Conservation (phyloP, 2,329 filamentous ascomycete species). For the Magnaporthiopsis rhizophila region DNA sequence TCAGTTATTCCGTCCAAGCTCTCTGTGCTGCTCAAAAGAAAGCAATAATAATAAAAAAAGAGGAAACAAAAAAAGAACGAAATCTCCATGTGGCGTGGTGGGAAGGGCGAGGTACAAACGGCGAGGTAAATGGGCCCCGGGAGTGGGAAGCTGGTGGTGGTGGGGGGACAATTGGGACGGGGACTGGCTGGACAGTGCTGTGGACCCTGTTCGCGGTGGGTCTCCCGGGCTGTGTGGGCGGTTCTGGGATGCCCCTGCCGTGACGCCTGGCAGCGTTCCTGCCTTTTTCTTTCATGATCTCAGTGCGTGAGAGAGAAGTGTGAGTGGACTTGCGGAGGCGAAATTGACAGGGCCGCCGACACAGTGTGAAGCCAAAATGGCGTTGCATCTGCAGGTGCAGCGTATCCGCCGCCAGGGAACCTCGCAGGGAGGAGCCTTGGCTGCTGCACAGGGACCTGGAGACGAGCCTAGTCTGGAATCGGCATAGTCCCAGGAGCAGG, state of each 20-base stretch:
- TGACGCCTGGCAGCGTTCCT: neutral
- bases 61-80: neutral
- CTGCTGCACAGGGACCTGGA: neutral
- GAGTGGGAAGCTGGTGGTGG: neutral
- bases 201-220: too few species aligned
- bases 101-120: neutral
- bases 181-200: neutral
- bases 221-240: neutral
- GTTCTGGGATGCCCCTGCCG: neutral
- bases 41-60: too few species aligned
- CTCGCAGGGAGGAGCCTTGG: neutral
- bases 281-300: neutral
- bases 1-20: neutral
- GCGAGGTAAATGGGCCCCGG: neutral
- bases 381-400: neutral
- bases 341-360: constrained; percentile 4
- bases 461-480: neutral
- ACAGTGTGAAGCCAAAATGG: constrained; percentile 4
- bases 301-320: neutral
- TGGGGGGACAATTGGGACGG: too few species aligned
- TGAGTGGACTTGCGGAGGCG: constrained; percentile 1
- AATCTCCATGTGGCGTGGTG: neutral
- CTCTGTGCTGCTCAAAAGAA: neutral
- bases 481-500: neutral
- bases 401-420: neutral